Percentiles rank a stretch among this genome's conserved stretches.
phyloP scores from a whole-genome alignment of 306 rosid species.

The Rubus parviflorus region DNA sequence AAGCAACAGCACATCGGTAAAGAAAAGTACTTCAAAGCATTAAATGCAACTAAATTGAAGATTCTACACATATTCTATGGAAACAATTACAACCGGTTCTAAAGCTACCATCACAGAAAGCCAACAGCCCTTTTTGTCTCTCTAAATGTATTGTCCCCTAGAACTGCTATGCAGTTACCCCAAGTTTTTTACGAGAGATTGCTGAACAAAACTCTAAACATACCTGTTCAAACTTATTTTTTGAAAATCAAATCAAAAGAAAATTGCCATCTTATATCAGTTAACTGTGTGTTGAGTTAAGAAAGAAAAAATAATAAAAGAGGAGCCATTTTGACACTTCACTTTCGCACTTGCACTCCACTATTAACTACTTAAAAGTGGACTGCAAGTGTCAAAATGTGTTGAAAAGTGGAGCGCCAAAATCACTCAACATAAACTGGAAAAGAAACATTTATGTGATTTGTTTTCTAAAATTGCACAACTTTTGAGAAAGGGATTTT shows the following conservation, averaged over 20 bases:
- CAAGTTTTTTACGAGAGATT: neutral
- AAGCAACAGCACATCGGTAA: conserved; percentile 20
- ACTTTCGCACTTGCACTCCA: neutral
- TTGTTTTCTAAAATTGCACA: neutral
- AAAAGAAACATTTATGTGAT: neutral
- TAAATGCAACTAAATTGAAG: neutral
- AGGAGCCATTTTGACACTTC: neutral
- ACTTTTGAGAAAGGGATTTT: neutral
- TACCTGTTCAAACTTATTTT: neutral
- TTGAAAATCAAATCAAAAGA: neutral
- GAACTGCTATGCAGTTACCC: neutral
- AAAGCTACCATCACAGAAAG: neutral
- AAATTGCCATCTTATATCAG: neutral
- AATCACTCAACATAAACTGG: neutral
- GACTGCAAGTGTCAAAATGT: too few relatives aligned
- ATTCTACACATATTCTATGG: neutral
- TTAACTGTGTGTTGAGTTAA: neutral
- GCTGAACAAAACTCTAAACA: neutral
- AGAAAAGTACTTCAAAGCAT: conserved; percentile 22
- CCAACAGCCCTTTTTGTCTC: neutral
- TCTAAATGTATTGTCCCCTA: too few relatives aligned
- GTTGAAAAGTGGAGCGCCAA: neutral
- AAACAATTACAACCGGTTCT: neutral
- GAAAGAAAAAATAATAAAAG: neutral
- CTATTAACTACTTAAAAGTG: neutral